phyloP scores from a whole-genome alignment of 2,329 filamentous ascomycete genomes.

The Xylaria sp. region DNA sequence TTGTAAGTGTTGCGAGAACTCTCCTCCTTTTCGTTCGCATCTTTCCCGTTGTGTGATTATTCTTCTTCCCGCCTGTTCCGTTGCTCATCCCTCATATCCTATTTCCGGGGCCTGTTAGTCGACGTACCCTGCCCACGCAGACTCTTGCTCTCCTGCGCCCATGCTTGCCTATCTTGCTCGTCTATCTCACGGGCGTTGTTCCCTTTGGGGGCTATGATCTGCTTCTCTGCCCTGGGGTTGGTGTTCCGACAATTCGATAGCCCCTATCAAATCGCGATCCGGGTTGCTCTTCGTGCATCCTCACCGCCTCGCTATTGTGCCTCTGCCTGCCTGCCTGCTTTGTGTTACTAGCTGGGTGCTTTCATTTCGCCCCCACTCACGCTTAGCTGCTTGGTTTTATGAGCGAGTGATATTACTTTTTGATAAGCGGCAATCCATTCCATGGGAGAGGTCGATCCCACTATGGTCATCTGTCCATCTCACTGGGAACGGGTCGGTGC shows the following conservation, averaged over 20 bases:
- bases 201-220: slow-evolving; percentile 28
- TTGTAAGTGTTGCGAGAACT: slow-evolving; percentile 45
- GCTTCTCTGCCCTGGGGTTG: slow-evolving; percentile 10
- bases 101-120: slow-evolving; percentile 17
- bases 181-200: slow-evolving; percentile 28
- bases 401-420: slow-evolving; percentile 5
- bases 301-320: slow-evolving; percentile 31
- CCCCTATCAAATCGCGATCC: slow-evolving; percentile 17
- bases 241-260: slow-evolving; percentile 26
- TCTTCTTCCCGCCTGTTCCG: slow-evolving; percentile 34
- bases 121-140: slow-evolving; percentile 4
- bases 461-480: slow-evolving; percentile 16
- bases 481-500: slow-evolving; percentile 35
- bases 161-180: slow-evolving; percentile 26
- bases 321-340: slow-evolving; percentile 9
- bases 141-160: slow-evolving; percentile 18
- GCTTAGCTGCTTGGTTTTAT: background rate
- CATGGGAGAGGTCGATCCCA: slow-evolving; percentile 20
- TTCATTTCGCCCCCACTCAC: slow-evolving; percentile 19
- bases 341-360: slow-evolving; percentile 17
- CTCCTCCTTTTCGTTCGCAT: slow-evolving; percentile 20
- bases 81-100: slow-evolving; percentile 1
- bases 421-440: slow-evolving; percentile 19
- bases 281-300: background rate
- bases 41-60: slow-evolving; percentile 25